Evolutionary conservation across 768 basidiomycete genomes (phyloP), one percentile per base, ranked within the genome.

Genomic region (Agrocybe praecox): DNA sequence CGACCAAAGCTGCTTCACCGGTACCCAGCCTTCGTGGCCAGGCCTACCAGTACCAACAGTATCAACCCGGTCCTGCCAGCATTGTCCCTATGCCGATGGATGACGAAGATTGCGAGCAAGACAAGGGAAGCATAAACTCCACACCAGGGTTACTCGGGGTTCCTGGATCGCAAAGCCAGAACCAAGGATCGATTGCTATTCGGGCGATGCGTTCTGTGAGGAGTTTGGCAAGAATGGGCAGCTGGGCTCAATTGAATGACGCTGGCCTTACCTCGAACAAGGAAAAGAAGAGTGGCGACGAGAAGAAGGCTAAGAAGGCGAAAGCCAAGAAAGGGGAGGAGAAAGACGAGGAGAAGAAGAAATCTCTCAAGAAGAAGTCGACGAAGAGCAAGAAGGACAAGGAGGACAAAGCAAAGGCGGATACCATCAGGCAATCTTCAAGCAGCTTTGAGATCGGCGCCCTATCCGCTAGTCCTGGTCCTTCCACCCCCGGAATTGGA

Each of bases 121-220:
- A 40, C 14, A 40, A n/a, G 12, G 6, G 36, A 15, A 40, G 36
- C n/a, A 40, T 12, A 14, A 40, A 40, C 36, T 40, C 36, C 5
- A 40, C 36, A 15, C 36, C 36, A 40, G 58, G 58, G 2, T 32
- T 80, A 0, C 71, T 77, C 22, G 75, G 76, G 2, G 74, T 75
- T 18, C 74, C 65, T 2, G 60, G 65, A 19, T 9, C 40, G 0
- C 17, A 51, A 36, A 21, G 46, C 53, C 33, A 63, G 58, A 24
- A 22, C 2, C 80, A 81, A 24, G 83, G 80, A 26, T 90, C 88
- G 0, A 89, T 93, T 43, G 91, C 91, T 0, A 56, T 92, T 24
- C 82, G 91, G 6, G 91, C 91, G 5, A 92, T 93, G 75, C 79
- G 87, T 43, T 88, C 86, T 14, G 85, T 94, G 61, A 78, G 86